These are phyloP conservation scores for Mortierella alpina DNA, from an alignment of 192 early-diverging fungal species.

Conservation along the genomic window DNA sequence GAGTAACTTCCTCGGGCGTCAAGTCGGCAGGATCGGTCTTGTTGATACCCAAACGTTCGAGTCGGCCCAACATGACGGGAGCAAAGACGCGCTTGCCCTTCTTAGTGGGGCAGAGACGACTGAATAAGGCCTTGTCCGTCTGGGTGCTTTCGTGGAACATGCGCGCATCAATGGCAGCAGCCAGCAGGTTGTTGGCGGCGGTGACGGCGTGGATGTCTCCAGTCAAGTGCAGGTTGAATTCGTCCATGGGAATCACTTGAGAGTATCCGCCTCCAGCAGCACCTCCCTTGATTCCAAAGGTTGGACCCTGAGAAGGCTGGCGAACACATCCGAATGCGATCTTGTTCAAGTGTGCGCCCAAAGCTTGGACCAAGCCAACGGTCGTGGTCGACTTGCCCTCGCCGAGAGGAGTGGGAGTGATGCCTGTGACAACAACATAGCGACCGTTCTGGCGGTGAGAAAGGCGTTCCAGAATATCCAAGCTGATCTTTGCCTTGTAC, in stretches of 20 bases:
- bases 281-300: conserved; percentile 99
- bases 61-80: conserved; percentile 86
- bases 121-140: conserved; percentile 85
- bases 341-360: conserved; percentile 91
- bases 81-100: conserved; percentile 87
- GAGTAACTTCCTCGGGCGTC: conserved; percentile 78
- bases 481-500: conserved; percentile 90
- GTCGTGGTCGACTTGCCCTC: conserved; percentile 99
- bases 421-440: conserved; percentile 96
- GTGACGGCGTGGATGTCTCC: conserved; percentile 99
- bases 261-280: conserved; percentile 99
- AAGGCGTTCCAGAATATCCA: conserved; percentile 87
- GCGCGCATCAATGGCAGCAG: conserved; percentile 97
- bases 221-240: conserved; percentile 99
- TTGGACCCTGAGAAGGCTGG: conserved; percentile 98
- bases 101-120: conserved; percentile 87
- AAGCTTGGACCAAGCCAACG: conserved; percentile 93
- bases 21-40: conserved; percentile 84
- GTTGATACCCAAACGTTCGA: conserved; percentile 84
- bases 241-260: conserved; percentile 99
- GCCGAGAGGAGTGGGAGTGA: conserved; percentile 98
- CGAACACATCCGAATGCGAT: conserved; percentile 97
- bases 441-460: conserved; percentile 81
- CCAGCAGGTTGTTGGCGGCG: conserved; percentile 95
- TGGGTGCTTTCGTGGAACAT: conserved; percentile 97